A percentile compares a stretch with the other conserved stretches of the same genome.
Evolutionary conservation across 2,329 filamentous ascomycete species (phyloP).

Genomic region (Sclerotinia borealis): DNA sequence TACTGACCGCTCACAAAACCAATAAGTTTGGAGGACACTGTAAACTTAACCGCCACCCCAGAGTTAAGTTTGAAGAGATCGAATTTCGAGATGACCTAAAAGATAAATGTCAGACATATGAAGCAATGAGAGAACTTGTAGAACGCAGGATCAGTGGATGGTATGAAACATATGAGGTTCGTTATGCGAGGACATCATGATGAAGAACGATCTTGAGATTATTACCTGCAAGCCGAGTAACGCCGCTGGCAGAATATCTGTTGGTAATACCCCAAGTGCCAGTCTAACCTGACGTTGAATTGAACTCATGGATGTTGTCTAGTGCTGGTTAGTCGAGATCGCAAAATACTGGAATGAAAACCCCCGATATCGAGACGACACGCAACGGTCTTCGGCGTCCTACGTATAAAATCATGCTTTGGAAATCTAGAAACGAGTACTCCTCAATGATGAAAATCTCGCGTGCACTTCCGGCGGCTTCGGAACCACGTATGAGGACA

Average conservation of each 20-base stretch:
- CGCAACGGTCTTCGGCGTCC: too few relatives aligned
- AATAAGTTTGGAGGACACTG: conserved; percentile 1
- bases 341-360: not conserved
- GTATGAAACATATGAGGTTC: conserved; percentile 3
- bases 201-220: not conserved
- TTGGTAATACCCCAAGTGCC: not conserved
- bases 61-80: not conserved
- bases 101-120: not conserved
- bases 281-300: too few relatives aligned
- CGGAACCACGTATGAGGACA: not conserved
- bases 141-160: conserved; percentile 1
- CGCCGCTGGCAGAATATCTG: too few relatives aligned
- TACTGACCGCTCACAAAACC: conserved; percentile 3
- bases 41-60: not conserved
- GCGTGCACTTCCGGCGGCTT: too few relatives aligned
- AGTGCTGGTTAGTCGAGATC: not conserved
- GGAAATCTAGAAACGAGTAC: not conserved
- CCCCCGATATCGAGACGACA: not conserved
- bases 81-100: not conserved
- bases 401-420: not conserved
- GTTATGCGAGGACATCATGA: not conserved
- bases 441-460: not conserved
- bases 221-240: not conserved
- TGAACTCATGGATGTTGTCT: not conserved
- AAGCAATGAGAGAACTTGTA: conserved; percentile 6